phyloP scores from a whole-genome alignment of 345 rosid genomes.

The Salix exigua region DNA sequence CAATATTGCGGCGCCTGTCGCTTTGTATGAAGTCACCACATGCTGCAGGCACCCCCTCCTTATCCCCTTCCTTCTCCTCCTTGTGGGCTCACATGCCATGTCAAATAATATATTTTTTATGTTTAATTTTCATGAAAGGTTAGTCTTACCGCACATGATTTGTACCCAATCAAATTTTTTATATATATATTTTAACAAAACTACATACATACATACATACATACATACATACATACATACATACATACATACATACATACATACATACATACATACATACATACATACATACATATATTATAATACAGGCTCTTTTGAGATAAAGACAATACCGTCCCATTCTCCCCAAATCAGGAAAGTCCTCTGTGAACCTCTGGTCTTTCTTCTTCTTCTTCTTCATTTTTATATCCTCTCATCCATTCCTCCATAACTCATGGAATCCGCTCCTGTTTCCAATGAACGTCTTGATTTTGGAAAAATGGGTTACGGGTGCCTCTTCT shows the following conservation, averaged over 20 bases:
- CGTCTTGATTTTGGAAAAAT: conserved; percentile 89
- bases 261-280: too few species aligned
- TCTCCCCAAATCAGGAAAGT: conserved; percentile 9
- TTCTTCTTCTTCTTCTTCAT: background rate
- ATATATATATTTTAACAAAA: too few species aligned
- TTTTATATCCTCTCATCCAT: background rate
- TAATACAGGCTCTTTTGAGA: background rate
- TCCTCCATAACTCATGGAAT: conserved; percentile 58
- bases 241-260: too few species aligned
- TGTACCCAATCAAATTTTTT: too few species aligned
- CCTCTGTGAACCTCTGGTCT: background rate
- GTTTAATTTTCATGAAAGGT: too few species aligned
- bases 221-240: too few species aligned
- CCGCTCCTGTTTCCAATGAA: conserved; percentile 35
- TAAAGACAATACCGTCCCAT: background rate
- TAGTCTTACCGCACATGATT: too few species aligned
- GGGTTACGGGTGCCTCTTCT: conserved; percentile 66
- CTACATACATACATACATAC: too few species aligned
- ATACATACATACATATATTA: too few species aligned
- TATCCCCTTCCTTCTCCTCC: conserved; percentile 6
- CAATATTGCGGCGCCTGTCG: conserved; percentile 1
- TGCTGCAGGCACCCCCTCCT: background rate
- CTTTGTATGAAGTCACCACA: conserved; percentile 8
- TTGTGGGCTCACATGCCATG: background rate
- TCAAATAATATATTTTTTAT: too few species aligned